Conservation (phyloP, 371 early-diverging fungal species). For the Rhizopus sp. region DNA sequence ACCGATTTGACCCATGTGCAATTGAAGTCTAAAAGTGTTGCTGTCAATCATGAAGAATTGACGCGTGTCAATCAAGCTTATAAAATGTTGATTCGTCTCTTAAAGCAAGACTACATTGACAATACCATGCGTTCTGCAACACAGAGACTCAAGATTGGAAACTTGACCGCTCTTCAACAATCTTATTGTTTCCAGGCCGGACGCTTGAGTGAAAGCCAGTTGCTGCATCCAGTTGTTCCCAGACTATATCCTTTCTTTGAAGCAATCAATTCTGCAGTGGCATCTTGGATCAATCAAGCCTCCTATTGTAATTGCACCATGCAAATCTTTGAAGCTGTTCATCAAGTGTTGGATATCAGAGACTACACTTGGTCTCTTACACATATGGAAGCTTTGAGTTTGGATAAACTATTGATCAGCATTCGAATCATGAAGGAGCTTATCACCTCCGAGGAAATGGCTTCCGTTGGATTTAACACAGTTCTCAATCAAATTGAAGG, state of each 20-base stretch:
- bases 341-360: conserved; percentile 58
- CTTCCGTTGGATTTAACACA: conserved; percentile 11
- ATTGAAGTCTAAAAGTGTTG: conserved; percentile 3
- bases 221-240: conserved; percentile 52
- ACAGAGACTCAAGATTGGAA: conserved; percentile 41
- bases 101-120: conserved; percentile 36
- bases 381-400: conserved; percentile 46
- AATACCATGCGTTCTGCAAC: conserved; percentile 29
- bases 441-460: conserved; percentile 16
- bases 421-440: conserved; percentile 36
- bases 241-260: conserved; percentile 49
- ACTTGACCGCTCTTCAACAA: conserved; percentile 54
- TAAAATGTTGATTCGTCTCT: conserved; percentile 35
- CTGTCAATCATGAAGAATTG: conserved; percentile 4
- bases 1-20: conserved; percentile 19
- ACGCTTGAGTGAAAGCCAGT: conserved; percentile 47
- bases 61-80: conserved; percentile 28
- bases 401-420: conserved; percentile 62
- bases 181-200: conserved; percentile 51
- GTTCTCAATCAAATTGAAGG: conserved; percentile 25
- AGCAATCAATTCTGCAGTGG: conserved; percentile 30
- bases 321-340: conserved; percentile 35
- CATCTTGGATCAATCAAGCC: conserved; percentile 38
- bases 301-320: conserved; percentile 21
- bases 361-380: conserved; percentile 62